A percentile compares a stretch with the other conserved stretches of the same genome.
Conservation (phyloP, 352 stramenopile species). For the Globisporangium orthogonon region DNA sequence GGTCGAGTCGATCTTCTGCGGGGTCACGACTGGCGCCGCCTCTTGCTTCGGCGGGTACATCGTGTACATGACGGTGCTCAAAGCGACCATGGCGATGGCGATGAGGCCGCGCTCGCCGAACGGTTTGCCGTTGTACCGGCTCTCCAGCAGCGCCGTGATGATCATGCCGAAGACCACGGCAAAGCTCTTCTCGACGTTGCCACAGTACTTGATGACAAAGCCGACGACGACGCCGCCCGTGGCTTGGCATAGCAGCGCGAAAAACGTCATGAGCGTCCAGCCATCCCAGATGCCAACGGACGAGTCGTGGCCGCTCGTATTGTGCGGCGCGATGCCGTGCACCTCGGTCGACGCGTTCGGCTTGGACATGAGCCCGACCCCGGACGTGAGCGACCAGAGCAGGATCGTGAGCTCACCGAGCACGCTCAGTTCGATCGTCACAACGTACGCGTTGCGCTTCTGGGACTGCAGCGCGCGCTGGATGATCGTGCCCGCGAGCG, state of each 20-base stretch:
- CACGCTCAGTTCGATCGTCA: constrained; percentile 76
- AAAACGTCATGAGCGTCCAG: constrained; percentile 60
- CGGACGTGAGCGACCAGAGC: constrained; percentile 33
- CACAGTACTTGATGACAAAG: constrained; percentile 83
- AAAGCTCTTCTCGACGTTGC: constrained; percentile 83
- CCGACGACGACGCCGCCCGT: constrained; percentile 64
- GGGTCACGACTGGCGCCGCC: constrained; percentile 14
- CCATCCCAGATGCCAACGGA: constrained; percentile 43
- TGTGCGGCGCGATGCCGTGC: constrained; percentile 6
- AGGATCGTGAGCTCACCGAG: constrained; percentile 57
- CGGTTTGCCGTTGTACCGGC: constrained; percentile 59
- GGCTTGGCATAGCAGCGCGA: constrained; percentile 66
- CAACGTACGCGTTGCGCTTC: constrained; percentile 70
- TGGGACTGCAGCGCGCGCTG: constrained; percentile 63
- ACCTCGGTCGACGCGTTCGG: constrained; percentile 9
- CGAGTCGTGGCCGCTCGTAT: constrained; percentile 7
- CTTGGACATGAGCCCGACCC: constrained; percentile 11
- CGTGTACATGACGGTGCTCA: constrained; percentile 66
- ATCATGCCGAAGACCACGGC: constrained; percentile 76
- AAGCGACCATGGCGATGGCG: constrained; percentile 53
- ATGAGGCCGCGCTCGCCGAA: constrained; percentile 50
- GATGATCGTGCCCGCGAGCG: constrained; percentile 71
- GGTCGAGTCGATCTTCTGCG: constrained; percentile 12
- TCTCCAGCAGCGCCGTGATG: constrained; percentile 68
- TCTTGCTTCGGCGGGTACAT: constrained; percentile 42